Percentiles rank a stretch among this genome's conserved stretches.
These are phyloP conservation scores for Chamaecrista fasciculata DNA, from an alignment of 306 rosid species.

Conservation along the genomic window DNA sequence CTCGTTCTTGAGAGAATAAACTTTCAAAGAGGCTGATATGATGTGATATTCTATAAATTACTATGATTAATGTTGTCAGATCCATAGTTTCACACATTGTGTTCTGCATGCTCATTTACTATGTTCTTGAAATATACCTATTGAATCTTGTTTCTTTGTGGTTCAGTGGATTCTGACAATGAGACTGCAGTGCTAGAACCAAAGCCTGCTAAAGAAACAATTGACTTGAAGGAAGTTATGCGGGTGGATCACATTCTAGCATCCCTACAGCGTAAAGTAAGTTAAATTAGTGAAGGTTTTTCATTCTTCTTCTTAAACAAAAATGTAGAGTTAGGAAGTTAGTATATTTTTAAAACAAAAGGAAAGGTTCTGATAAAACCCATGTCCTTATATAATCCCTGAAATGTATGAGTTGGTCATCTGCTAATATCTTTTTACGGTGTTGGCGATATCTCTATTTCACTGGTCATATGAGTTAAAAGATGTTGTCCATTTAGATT, in stretches of 20 bases:
- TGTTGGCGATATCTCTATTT: background rate
- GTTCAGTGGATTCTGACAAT: constrained; percentile 71
- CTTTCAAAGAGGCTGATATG: background rate
- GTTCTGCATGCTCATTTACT: constrained; percentile 10
- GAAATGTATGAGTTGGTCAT: background rate
- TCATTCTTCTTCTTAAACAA: constrained; percentile 12
- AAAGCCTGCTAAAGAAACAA: constrained; percentile 63
- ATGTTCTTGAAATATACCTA: constrained; percentile 11
- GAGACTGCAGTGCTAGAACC: constrained; percentile 51
- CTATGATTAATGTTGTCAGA: constrained; percentile 3
- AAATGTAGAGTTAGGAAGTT: background rate
- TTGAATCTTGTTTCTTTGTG: constrained; percentile 38
- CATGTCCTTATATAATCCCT: constrained; percentile 6
- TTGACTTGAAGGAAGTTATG: constrained; percentile 69
- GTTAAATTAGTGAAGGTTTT: constrained; percentile 15
- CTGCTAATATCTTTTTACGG: background rate
- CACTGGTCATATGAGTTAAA: background rate
- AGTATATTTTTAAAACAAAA: background rate
- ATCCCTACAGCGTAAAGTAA: constrained; percentile 76
- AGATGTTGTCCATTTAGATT: background rate
- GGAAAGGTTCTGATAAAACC: constrained; percentile 20
- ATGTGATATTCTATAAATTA: background rate
- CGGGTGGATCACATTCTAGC: constrained; percentile 83
- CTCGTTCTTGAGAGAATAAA: background rate
- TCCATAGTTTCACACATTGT: too few species aligned